Evolutionary conservation across 768 basidiomycete species (phyloP), one percentile per base, ranked within the genome.

Genomic region (Pisolithus marmoratus): DNA sequence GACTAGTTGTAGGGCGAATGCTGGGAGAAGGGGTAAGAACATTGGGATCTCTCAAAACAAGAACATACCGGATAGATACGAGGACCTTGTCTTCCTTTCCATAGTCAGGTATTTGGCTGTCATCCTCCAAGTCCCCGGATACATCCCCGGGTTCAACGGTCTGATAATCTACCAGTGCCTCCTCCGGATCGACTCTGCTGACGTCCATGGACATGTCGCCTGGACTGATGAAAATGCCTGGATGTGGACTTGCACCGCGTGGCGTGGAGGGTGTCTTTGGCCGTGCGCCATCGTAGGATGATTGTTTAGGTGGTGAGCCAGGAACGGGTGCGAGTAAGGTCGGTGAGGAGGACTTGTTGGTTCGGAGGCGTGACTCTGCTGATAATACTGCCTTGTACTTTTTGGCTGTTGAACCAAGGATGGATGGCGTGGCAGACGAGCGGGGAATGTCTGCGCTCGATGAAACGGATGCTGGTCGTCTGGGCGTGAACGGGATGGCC

Each of bases 31-130:
- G 29, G 48, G 36, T 63, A 51, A 43, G 36, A 31, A 53, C 8
- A 20, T 44, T 17, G 20, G 8, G 8, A 15, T 48, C 5, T 8
- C 2, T 24, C 11, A 27, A 38, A 14, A 54, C 22, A 22, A 36
- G 46, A 38, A 42, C 57, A 64, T 55, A 88, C 87, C 88, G 77
- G 58, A 93, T 76, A 23, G 90, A 90, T 20, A 92, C 90, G 66
- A 92, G 82, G 42, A 91, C 90, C 64, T 92, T 91, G 65, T 91
- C 89, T 49, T 88, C 81, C 48, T 79, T 81, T n/a, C 85, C 83
- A 54, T 83, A 79, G 47, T 83, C 76, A 1, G 69, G 65, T 1
- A 65, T 62, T n/a, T 82, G 60, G 17, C 73, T 72, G 50, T 83
- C 82, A 49, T 89, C 34, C 14, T 34, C 88, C 2, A 88, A 72